Conservation (phyloP, 305 asterid genomes). For the Euphrasia arctica region DNA sequence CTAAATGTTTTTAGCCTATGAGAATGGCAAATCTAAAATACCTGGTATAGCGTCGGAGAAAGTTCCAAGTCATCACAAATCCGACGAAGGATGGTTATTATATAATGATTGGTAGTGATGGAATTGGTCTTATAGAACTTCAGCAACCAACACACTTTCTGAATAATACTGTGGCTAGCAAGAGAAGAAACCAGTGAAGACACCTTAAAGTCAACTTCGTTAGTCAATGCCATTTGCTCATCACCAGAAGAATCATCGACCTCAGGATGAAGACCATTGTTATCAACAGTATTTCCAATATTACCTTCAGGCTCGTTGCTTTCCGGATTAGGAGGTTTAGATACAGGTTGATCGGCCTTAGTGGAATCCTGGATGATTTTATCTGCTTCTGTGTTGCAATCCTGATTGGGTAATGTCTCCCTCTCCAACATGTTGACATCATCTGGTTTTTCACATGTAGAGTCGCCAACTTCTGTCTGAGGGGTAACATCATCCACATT, state of each 20-base stretch:
- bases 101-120: constrained; percentile 66
- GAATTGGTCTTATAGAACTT: constrained; percentile 86
- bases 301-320: constrained; percentile 42
- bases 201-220: constrained; percentile 82
- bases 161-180: constrained; percentile 59
- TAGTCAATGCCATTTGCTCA: constrained; percentile 53
- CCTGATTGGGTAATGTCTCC: constrained; percentile 33
- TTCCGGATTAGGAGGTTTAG: constrained; percentile 30
- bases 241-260: constrained; percentile 71
- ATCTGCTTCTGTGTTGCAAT: constrained; percentile 33
- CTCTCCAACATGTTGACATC: constrained; percentile 39
- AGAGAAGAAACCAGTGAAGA: constrained; percentile 78
- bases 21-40: constrained; percentile 27
- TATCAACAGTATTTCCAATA: constrained; percentile 34
- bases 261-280: constrained; percentile 41
- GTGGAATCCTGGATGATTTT: constrained; percentile 33
- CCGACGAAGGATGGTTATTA: constrained; percentile 59
- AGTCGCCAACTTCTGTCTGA: constrained; percentile 39
- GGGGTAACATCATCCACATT: constrained; percentile 34
- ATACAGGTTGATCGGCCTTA: constrained; percentile 38
- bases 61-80: constrained; percentile 91
- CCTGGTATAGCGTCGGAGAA: constrained; percentile 98
- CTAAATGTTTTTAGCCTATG: constrained; percentile 15
- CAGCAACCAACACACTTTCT: constrained; percentile 89
- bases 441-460: constrained; percentile 39